Evolutionary conservation across 768 basidiomycete species (phyloP), one percentile per base, ranked within the genome.

Genomic region (Lentinula boryana): DNA sequence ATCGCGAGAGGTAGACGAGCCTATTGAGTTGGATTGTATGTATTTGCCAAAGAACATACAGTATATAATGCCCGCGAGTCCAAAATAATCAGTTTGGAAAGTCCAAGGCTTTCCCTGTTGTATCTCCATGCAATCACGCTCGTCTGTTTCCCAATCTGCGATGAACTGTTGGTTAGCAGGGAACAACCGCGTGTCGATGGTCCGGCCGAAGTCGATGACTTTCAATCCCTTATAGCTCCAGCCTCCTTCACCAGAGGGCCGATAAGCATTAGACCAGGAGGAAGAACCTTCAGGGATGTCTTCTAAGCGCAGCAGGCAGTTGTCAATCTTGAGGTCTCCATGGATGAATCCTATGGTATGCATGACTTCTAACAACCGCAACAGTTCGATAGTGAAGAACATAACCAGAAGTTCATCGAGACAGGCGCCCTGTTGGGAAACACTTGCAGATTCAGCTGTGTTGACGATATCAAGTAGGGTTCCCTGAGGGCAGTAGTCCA

Each of bases 251-350:
- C 96, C 96, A 0, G 78, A 75, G 1, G 88, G 84, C 60, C 88
- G 84, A 75, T 98, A 98, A n/a, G 78, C 73, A 54, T 82, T 74
- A 1, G 85, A 82, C 88, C 95, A 93, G 1, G 84, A 79, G 0
- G 86, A 78, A 0, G 81, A 72, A 1, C 86, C 86, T 3, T 86
- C 87, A 1, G 88, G 87, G 4, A 90, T 86, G 56, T 92, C 89
- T 64, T 93, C 89, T 49, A 99, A 80, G 4, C 97, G 86, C 8
- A 98, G 78, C n/a, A 99, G 82, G 70, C 95, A 97, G 75, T 99
- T 99, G 75, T 99, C 97, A 71, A 98, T 97, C 78, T 99, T 99
- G 64, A 99, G 82, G 75, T 99, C 97, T 35, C 97, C 96, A 68
- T 99, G 97, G 66, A 99, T 91, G 76, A 98, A 92, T 10, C 93